Base-by-base conservation (phyloP, 1,284 basidiomycete species). In the Pterulicium gracile region DNA sequence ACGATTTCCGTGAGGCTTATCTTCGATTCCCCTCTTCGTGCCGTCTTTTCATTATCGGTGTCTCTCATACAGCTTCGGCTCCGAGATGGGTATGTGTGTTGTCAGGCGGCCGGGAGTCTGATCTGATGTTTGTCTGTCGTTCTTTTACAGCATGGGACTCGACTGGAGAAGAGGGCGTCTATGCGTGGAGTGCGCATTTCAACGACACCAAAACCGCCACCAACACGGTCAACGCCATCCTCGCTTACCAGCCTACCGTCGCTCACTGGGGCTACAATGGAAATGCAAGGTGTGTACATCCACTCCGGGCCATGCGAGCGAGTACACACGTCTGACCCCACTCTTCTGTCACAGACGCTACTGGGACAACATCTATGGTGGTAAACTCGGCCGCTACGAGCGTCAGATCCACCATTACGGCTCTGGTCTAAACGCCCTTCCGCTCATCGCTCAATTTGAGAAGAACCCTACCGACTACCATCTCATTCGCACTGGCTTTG, bases 201-300 rank as follows among this genome's bases (percentile, higher is more conserved):
- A 74, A 73, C 53, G 68, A 76, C 51, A 64, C 65, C 3, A 65
- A 57, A 2, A 78, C 76, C 0, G 70, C 75, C 2, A 62, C 61
- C 23, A 77, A 78, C 54, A 63, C 69, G 1, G 58, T 79, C 50
- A 77, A 77, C 52, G 77, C 75, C 2, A 77, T 78, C 44, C 55
- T 79, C 42, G 75, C 73, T 2, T 79, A 77, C 51, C 72, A 77
- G 54, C 75, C 75, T 3, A 64, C 71, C 1, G 65, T 78, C 32
- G 67, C 75, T 19, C 75, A 77, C 56, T 79, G 75, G 76, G 75
- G 75, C 15, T 77, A 77, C 57, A 77, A 77, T 50, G 75, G 75
- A 13, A 77, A 78, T 55, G 76, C 76, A 1, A 62, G 75, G 43
- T 67, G 75, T 35, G 77, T 75, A n/a, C n/a, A n/a, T n/a, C n/a